phyloP scores from a whole-genome alignment of 441 rosid genomes.

The Eruca vesicaria region DNA sequence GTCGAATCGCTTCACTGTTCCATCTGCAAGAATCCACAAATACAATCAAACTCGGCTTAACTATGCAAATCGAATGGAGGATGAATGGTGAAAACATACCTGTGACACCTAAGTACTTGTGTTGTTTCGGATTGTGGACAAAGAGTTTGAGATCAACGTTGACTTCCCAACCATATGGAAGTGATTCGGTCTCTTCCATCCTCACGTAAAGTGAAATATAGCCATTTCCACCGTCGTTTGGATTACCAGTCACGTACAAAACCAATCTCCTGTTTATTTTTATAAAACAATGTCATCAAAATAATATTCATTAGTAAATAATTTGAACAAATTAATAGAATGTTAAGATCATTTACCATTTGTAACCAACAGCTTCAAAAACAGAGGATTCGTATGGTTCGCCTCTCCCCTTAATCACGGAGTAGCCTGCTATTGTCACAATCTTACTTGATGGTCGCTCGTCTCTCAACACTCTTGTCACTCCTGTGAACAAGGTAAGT shows the following conservation, averaged over 20 bases:
- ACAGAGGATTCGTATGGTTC: conserved; percentile 21
- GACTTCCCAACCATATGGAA: conserved; percentile 38
- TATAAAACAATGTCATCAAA: neutral
- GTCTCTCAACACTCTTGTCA: neutral
- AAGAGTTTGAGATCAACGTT: conserved; percentile 37
- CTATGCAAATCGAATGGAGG: neutral
- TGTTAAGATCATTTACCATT: conserved; percentile 28
- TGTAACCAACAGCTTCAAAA: conserved; percentile 36
- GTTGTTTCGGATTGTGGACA: conserved; percentile 19
- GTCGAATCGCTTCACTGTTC: neutral
- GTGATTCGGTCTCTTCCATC: conserved; percentile 28
- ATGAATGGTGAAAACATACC: conserved; percentile 16
- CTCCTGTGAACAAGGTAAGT: neutral
- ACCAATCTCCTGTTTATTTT: conserved; percentile 14
- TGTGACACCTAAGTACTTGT: conserved; percentile 27
- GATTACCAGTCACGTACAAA: conserved; percentile 11
- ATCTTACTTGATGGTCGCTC: conserved; percentile 25
- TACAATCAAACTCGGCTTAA: neutral
- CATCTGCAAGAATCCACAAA: neutral
- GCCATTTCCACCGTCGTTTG: conserved; percentile 3
- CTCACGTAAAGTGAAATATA: conserved; percentile 35
- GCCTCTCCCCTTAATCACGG: neutral
- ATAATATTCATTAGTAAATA: neutral
- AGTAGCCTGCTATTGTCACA: conserved; percentile 9
- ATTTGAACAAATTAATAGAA: neutral